Base-by-base conservation (phyloP, 257 asterid genomes). In the Gentiana dahurica region DNA sequence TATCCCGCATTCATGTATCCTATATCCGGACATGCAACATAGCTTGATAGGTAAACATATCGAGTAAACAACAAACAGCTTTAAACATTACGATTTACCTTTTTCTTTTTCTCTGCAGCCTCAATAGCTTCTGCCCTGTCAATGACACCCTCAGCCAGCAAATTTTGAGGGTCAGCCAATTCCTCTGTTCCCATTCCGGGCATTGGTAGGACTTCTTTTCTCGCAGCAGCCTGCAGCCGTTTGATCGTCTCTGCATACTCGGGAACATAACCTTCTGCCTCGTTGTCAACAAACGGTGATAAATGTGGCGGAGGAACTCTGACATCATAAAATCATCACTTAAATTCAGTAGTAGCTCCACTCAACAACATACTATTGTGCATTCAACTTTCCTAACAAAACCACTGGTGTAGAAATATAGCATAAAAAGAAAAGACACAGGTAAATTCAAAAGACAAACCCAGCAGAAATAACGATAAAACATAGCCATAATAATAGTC, bases 271-370 rank as follows among this genome's bases (percentile, higher is more conserved):
- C 95, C 97, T 80, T 85, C 99, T 36, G 79, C 93, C 67, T 88
- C 97, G 73, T 85, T 92, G 78, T 92, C 95, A 49, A 92, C 91
- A 73, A 92, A 92, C 2, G 99, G 99, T 69, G 97, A 92, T 74
- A 92, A 80, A 67, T 92, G 99, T 11, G 97, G 99, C 1, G 99
- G 99, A 61, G 97, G 94, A 59, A 88, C 75, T 79, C 99, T 92
- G 94, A 54, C 43, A 64, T 60, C 51, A 62, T 15, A 35, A 54
- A 49, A 4, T 4, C 10, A 1, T 24, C 24, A 24, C 24, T 24
- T 24, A 24, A 24, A 8, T 52, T 41, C 9, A 41, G 46, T 41
- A 5, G 9, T 10, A 3, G 6, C 46, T 5, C 46, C 46, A 41
- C 3, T 41, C 9, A 41, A 41, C 6, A 41, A 5, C 46, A 41